phyloP scores from a whole-genome alignment of 1,284 basidiomycete genomes.

The Trametes polyzona region DNA sequence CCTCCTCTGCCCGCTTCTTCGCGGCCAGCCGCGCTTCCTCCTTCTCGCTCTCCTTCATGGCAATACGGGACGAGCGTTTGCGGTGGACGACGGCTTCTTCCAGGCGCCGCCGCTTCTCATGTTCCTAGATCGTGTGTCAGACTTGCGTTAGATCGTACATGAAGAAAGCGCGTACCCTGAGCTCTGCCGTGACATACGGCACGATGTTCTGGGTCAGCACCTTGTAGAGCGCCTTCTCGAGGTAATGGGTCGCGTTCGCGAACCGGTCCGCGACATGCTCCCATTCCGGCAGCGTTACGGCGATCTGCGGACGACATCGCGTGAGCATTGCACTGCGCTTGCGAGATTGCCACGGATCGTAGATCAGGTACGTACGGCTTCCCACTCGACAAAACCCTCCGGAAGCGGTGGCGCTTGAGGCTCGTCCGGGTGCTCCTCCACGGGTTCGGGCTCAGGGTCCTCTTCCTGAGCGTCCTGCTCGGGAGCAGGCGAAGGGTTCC shows the following conservation, averaged over 20 bases:
- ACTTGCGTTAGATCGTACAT: not conserved
- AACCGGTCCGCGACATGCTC: constrained; percentile 74
- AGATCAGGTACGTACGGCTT: constrained; percentile 60
- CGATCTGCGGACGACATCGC: constrained; percentile 54
- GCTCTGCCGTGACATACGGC: constrained; percentile 65
- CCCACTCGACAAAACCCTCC: constrained; percentile 78
- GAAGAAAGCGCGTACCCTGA: constrained; percentile 49
- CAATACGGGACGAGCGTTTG: constrained; percentile 85
- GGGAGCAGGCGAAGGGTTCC: constrained; percentile 1
- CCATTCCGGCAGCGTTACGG: constrained; percentile 82
- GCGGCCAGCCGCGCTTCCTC: constrained; percentile 65
- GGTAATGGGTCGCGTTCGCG: constrained; percentile 74
- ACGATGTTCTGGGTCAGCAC: constrained; percentile 66
- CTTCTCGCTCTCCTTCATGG: constrained; percentile 70
- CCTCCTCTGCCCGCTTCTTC: constrained; percentile 61
- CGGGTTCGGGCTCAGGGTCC: constrained; percentile 6
- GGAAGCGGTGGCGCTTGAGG: constrained; percentile 33
- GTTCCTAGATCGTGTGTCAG: constrained; percentile 49
- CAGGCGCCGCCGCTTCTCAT: constrained; percentile 59
- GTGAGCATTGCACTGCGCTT: not conserved
- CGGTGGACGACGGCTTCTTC: constrained; percentile 76
- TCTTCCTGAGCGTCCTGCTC: too few relatives aligned
- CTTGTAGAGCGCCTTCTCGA: constrained; percentile 79
- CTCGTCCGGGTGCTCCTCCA: constrained; percentile 24
- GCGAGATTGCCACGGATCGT: not conserved